A percentile compares a stretch with the other conserved stretches of the same genome.
phyloP scores from a whole-genome alignment of 768 basidiomycete genomes.

The Tricholoma terreum region DNA sequence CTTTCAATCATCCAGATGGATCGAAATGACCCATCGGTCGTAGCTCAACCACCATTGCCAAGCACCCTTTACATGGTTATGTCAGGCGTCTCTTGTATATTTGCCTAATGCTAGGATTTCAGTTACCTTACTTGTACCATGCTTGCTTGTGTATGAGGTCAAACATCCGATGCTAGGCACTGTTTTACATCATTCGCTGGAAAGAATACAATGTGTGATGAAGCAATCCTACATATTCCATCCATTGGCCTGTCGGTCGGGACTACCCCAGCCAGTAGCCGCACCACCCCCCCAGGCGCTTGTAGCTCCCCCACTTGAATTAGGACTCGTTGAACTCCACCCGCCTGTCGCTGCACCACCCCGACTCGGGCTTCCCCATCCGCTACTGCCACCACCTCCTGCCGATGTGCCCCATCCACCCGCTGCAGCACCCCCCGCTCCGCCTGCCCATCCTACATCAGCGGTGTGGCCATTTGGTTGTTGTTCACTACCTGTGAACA shows the following conservation, averaged over 20 bases:
- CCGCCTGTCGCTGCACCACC: slow-evolving; percentile 20
- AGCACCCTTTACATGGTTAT: no score
- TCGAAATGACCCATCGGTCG: slow-evolving; percentile 29
- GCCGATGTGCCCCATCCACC: slow-evolving; percentile 24
- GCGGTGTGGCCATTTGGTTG: slow-evolving; percentile 27
- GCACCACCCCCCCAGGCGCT: slow-evolving; percentile 36
- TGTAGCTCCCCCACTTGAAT: slow-evolving; percentile 18
- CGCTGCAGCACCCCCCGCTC: slow-evolving; percentile 19
- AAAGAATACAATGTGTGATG: not conserved
- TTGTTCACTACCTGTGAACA: slow-evolving; percentile 40
- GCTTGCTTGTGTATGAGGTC: not conserved
- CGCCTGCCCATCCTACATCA: slow-evolving; percentile 15
- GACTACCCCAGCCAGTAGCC: slow-evolving; percentile 48
- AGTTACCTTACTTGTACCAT: not conserved
- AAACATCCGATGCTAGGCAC: not conserved
- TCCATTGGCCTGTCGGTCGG: slow-evolving; percentile 47
- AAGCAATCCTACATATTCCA: slow-evolving; percentile 42
- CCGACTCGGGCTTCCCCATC: slow-evolving; percentile 26
- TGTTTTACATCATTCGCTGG: no score
- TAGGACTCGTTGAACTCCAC: slow-evolving; percentile 21
- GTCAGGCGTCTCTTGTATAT: no score
- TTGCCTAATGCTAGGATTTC: not conserved
- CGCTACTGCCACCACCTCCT: slow-evolving; percentile 20
- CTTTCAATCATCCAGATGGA: slow-evolving; percentile 20
- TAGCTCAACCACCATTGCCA: not conserved